These are phyloP conservation scores for Zygosaccharomyces bisporus DNA, from an alignment of 805 yeast genomes.

Conservation along the genomic window DNA sequence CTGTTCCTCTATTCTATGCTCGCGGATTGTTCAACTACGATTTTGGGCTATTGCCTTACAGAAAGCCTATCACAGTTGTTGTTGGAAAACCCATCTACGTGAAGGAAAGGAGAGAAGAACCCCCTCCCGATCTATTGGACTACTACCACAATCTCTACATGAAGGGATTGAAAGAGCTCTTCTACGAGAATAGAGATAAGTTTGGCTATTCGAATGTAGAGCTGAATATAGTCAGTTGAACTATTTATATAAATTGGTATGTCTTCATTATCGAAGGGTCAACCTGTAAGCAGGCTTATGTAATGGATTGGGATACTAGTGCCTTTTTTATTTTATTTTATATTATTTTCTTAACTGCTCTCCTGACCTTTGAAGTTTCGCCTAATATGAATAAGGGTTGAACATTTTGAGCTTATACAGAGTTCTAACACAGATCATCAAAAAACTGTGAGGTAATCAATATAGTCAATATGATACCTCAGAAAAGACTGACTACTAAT, in stretches of 20 bases:
- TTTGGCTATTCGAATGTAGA: constrained; percentile 36
- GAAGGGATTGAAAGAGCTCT: constrained; percentile 57
- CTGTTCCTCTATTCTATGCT: constrained; percentile 87
- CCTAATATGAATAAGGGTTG: background rate
- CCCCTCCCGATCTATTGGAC: constrained; percentile 50
- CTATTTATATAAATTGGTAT: background rate
- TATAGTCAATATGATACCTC: constrained; percentile 27
- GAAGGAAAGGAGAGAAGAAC: constrained; percentile 44
- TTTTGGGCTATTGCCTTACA: constrained; percentile 83
- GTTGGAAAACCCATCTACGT: constrained; percentile 64
- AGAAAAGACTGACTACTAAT: constrained; percentile 48
- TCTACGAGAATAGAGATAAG: constrained; percentile 58
- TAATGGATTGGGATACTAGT: background rate
- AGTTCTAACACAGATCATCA: background rate
- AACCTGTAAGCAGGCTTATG: background rate
- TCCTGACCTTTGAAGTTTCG: background rate
- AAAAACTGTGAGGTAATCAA: background rate
- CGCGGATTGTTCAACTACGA: constrained; percentile 90
- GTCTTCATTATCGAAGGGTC: background rate
- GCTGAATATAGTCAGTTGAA: constrained; percentile 29
- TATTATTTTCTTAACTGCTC: background rate
- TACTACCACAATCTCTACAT: constrained; percentile 71
- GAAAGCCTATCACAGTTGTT: constrained; percentile 75
- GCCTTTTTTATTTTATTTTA: background rate
- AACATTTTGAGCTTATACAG: no score